These are phyloP conservation scores for Clarireedia paspali DNA, from an alignment of 2,329 filamentous ascomycete species.

Conservation along the genomic window DNA sequence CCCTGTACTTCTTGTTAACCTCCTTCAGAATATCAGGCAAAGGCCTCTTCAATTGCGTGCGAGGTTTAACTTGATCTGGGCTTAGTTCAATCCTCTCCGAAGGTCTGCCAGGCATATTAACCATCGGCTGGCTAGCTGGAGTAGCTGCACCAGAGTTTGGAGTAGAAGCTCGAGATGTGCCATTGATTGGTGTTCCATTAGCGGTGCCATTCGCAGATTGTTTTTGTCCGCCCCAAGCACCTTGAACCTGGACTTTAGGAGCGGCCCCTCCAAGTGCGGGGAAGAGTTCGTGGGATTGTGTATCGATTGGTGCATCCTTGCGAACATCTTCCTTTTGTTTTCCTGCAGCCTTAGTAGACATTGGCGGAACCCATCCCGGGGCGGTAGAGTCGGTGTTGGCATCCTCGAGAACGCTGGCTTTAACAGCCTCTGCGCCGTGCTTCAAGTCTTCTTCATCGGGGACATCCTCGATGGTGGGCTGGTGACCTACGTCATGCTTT, in stretches of 20 bases:
- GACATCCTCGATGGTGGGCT: constrained; percentile 71
- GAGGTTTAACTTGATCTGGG: constrained; percentile 63
- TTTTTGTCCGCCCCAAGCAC: constrained; percentile 72
- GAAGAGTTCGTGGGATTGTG: constrained; percentile 84
- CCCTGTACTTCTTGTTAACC: constrained; percentile 86
- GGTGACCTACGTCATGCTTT: constrained; percentile 48
- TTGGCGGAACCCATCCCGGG: constrained; percentile 40
- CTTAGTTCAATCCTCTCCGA: constrained; percentile 38
- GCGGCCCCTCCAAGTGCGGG: constrained; percentile 71
- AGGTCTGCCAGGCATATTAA: constrained; percentile 57
- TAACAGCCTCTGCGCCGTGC: constrained; percentile 44
- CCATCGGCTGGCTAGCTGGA: constrained; percentile 36
- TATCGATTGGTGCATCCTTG: constrained; percentile 51
- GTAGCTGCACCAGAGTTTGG: constrained; percentile 51
- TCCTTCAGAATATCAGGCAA: constrained; percentile 80
- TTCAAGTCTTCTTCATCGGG: constrained; percentile 72
- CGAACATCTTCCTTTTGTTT: constrained; percentile 56
- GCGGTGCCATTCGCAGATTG: constrained; percentile 39
- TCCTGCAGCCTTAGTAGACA: constrained; percentile 56
- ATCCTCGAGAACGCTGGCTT: constrained; percentile 30
- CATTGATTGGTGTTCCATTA: constrained; percentile 45
- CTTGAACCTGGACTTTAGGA: constrained; percentile 53
- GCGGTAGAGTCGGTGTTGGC: constrained; percentile 35
- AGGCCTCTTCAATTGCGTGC: constrained; percentile 74
- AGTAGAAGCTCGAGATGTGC: constrained; percentile 42